A percentile compares a stretch with the other conserved stretches of the same genome.
These are phyloP conservation scores for Yamadazyma dushanensis DNA, from an alignment of 1,139 yeast genomes.

Conservation along the genomic window DNA sequence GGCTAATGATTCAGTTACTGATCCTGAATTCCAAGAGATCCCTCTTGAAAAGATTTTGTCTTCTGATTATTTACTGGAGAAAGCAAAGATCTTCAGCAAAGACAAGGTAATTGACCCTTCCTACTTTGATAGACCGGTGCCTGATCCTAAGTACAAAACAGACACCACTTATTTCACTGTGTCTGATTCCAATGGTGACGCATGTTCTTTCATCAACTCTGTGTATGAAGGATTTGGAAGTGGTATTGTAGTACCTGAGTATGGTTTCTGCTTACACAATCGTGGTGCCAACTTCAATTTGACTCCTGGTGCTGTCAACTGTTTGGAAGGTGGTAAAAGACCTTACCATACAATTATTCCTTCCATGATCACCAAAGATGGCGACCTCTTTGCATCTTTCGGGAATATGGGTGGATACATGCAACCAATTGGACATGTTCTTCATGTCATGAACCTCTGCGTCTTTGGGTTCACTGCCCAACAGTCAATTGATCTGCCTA, in stretches of 20 bases:
- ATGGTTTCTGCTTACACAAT: constrained; percentile 74
- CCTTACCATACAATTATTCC: constrained; percentile 88
- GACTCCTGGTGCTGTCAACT: constrained; percentile 56
- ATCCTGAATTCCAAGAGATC: constrained; percentile 47
- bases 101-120: constrained; percentile 41
- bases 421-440: constrained; percentile 86
- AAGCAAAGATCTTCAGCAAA: constrained; percentile 49
- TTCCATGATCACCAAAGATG: constrained; percentile 56
- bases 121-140: constrained; percentile 53
- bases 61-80: constrained; percentile 45
- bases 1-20: constrained; percentile 73
- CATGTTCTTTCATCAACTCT: constrained; percentile 80
- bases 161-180: constrained; percentile 79
- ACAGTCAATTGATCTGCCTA: constrained; percentile 73
- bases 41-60: constrained; percentile 38
- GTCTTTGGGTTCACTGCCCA: constrained; percentile 71
- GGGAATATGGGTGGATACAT: constrained; percentile 91
- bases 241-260: constrained; percentile 64
- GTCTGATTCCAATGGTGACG: constrained; percentile 72
- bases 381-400: constrained; percentile 61
- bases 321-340: constrained; percentile 67
- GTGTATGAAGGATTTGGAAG: constrained; percentile 73
- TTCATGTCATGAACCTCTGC: constrained; percentile 66
- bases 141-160: constrained; percentile 63
- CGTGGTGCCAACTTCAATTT: constrained; percentile 77